Evolutionary conservation across 257 asterid species (phyloP), one percentile per base, ranked within the genome.

Genomic region (Scutellaria barbata): DNA sequence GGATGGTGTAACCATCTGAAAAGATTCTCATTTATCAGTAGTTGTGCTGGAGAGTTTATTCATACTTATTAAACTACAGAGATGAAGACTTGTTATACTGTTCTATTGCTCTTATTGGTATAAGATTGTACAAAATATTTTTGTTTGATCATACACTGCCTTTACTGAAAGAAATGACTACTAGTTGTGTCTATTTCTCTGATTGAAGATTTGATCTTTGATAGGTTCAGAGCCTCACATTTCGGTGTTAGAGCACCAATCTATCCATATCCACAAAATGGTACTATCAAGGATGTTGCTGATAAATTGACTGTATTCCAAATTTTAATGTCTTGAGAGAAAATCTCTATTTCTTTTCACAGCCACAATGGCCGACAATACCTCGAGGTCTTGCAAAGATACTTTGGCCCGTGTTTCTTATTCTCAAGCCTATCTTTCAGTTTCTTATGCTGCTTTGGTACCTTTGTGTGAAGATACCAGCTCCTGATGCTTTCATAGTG

Each of bases 381-480:
- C 91, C 89, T 75, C 88, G 66, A 74, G 81, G 81, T 76, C 79
- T 94, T 63, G 89, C 90, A 3, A 85, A 74, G 80, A 83, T 91
- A 25, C 88, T 94, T 67, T 96, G 83, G 37, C 97, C 97, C 61
- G 56, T 94, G 22, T 64, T 94, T 72, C 96, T 94, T 66, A 78
- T 91, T 71, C 67, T 89, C 72, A 94, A 94, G 88, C 82, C 99
- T 42, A 56, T 94, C 55, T 66, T 91, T 78, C 97, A 94, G 84
- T 87, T 91, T 79, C 77, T 89, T 70, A 71, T 83, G 89, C 96
- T 94, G 79, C 89, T 94, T 70, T 94, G 97, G 96, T 91, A 94
- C 78, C 89, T 94, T 54, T 91, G 96, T 76, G 72, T 81, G 14
- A 94, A 84, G 81, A 89, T 94, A 77, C 91, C 97, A 0, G 88